These are phyloP conservation scores for Aspergillus cristatus DNA, from an alignment of 495 filamentous ascomycete genomes.

Conservation along the genomic window DNA sequence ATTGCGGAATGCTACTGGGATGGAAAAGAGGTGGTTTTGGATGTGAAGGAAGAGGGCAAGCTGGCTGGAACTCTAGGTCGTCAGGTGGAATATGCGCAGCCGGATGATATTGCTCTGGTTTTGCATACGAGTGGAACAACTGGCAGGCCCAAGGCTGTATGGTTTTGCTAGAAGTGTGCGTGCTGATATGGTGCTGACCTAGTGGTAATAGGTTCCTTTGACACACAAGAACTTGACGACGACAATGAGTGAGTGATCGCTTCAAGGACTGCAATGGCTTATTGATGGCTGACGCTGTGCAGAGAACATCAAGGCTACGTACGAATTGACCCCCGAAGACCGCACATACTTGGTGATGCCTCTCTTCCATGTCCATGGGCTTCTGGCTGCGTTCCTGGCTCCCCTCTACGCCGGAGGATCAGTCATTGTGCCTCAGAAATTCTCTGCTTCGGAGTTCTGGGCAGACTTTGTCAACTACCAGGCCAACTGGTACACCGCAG, in stretches of 20 bases:
- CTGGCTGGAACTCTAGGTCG: slow-evolving; percentile 42
- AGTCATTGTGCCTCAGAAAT: slow-evolving; percentile 61
- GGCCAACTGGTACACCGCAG: slow-evolving; percentile 87
- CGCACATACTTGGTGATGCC: slow-evolving; percentile 86
- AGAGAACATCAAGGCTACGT: slow-evolving; percentile 68
- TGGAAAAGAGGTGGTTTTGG: slow-evolving; percentile 55
- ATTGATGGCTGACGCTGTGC: neutral
- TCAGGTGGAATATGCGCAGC: slow-evolving; percentile 45
- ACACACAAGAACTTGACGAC: slow-evolving; percentile 69
- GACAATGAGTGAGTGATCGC: slow-evolving; percentile 54
- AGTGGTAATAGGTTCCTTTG: slow-evolving; percentile 47
- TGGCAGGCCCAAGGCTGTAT: slow-evolving; percentile 69
- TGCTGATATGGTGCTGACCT: neutral
- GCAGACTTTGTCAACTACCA: slow-evolving; percentile 53
- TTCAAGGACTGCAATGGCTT: too few species aligned
- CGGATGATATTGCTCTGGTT: slow-evolving; percentile 60
- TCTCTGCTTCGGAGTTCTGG: slow-evolving; percentile 83
- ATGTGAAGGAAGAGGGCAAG: slow-evolving; percentile 64
- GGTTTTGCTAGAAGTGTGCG: neutral
- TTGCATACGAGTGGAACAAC: slow-evolving; percentile 75
- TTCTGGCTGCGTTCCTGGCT: slow-evolving; percentile 69
- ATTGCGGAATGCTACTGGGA: slow-evolving; percentile 79
- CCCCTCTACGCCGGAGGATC: slow-evolving; percentile 64
- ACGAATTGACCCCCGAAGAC: slow-evolving; percentile 56
- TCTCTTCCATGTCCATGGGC: slow-evolving; percentile 80